phyloP scores from a whole-genome alignment of 1,284 basidiomycete species.

The Mixia osmundae region DNA sequence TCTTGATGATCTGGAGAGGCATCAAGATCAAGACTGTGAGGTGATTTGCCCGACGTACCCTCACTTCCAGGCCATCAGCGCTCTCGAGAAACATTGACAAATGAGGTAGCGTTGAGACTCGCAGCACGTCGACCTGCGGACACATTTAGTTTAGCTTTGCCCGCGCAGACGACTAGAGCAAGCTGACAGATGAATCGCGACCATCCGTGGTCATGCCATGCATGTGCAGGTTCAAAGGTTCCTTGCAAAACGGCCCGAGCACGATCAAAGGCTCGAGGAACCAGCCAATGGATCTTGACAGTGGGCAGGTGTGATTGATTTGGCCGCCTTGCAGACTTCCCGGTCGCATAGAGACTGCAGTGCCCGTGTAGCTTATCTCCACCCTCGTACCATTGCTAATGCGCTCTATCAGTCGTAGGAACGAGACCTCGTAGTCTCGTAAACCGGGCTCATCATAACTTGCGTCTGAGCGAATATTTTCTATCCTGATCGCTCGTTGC shows the following conservation, averaged over 20 bases:
- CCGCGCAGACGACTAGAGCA: conserved; percentile 6
- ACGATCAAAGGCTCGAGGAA: conserved; percentile 77
- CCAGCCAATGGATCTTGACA: conserved; percentile 72
- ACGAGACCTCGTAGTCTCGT: conserved; percentile 78
- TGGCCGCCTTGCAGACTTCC: conserved; percentile 71
- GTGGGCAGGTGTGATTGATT: conserved; percentile 63
- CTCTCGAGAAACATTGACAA: conserved; percentile 64
- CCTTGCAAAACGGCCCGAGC: conserved; percentile 83
- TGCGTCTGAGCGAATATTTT: conserved; percentile 71
- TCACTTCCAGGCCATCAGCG: conserved; percentile 59
- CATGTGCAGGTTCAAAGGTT: conserved; percentile 53
- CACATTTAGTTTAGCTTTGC: neutral
- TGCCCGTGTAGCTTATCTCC: conserved; percentile 92
- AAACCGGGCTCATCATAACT: conserved; percentile 89
- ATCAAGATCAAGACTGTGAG: neutral
- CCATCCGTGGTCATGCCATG: conserved; percentile 74
- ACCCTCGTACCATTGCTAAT: conserved; percentile 84
- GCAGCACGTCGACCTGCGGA: conserved; percentile 57
- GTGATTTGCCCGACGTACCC: conserved; percentile 27
- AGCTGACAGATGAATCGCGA: conserved; percentile 53
- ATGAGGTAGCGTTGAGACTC: conserved; percentile 80
- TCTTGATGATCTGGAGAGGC: conserved; percentile 52
- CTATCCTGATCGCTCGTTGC: conserved; percentile 62
- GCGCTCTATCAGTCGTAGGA: conserved; percentile 71
- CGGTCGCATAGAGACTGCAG: conserved; percentile 69